A percentile compares a stretch with the other conserved stretches of the same genome.
Evolutionary conservation across 805 yeast genomes (phyloP).

Genomic region (Torulaspora franciscae): DNA sequence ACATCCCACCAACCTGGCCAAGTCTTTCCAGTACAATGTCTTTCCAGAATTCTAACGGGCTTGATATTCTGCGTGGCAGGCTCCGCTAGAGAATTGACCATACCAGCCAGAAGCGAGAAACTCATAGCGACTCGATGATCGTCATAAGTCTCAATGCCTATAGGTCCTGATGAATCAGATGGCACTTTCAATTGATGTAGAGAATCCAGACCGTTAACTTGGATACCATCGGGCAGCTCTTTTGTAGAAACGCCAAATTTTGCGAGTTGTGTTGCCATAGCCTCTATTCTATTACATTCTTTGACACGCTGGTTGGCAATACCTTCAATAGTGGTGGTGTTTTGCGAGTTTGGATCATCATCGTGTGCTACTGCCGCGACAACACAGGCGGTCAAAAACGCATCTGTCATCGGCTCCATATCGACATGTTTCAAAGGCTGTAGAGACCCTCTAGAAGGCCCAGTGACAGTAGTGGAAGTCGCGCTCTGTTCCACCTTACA

Average conservation of each 20-base stretch:
- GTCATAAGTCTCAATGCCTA: slow-evolving; percentile 74
- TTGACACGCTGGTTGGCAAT: slow-evolving; percentile 98
- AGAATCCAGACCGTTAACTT: slow-evolving; percentile 63
- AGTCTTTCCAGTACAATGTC: slow-evolving; percentile 92
- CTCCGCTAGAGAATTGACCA: slow-evolving; percentile 36
- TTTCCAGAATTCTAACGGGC: slow-evolving; percentile 72
- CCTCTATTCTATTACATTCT: slow-evolving; percentile 93
- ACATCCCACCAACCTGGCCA: slow-evolving; percentile 99
- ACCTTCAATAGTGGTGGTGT: slow-evolving; percentile 77
- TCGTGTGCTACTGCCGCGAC: slow-evolving; percentile 87
- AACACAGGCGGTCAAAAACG: slow-evolving; percentile 92
- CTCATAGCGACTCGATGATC: slow-evolving; percentile 99
- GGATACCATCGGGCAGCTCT: slow-evolving; percentile 90
- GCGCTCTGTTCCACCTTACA: slow-evolving; percentile 79
- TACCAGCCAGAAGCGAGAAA: slow-evolving; percentile 79
- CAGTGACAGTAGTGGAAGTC: slow-evolving; percentile 85
- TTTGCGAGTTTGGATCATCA: slow-evolving; percentile 38
- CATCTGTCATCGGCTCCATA: slow-evolving; percentile 99
- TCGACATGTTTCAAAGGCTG: slow-evolving; percentile 72
- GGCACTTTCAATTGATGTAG: slow-evolving; percentile 52
- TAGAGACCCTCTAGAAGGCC: slow-evolving; percentile 69
- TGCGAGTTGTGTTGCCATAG: slow-evolving; percentile 84
- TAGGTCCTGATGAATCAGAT: slow-evolving; percentile 37
- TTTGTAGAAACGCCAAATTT: slow-evolving; percentile 84
- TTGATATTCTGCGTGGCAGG: slow-evolving; percentile 15